These are phyloP conservation scores for Crithidia brevicula DNA, from an alignment of 208 protist genomes.

Conservation along the genomic window DNA sequence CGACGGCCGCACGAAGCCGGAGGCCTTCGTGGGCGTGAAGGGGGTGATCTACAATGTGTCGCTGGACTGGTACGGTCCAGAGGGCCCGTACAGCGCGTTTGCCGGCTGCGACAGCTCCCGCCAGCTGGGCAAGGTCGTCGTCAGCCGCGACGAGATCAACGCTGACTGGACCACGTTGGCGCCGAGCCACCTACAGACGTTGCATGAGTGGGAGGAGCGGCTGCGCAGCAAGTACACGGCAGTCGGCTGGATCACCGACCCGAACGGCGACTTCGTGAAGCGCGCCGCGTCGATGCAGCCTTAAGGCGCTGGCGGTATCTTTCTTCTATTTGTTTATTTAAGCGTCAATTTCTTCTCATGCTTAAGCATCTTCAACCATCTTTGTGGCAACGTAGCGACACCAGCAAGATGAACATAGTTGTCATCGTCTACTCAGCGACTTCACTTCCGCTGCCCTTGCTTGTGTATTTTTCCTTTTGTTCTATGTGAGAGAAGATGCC, in stretches of 20 bases:
- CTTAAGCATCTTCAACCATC: too few species aligned
- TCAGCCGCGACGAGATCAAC: slow-evolving; percentile 80
- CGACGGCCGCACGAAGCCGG: slow-evolving; percentile 65
- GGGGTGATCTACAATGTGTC: slow-evolving; percentile 87
- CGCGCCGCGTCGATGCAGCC: slow-evolving; percentile 46
- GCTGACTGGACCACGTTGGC: slow-evolving; percentile 85
- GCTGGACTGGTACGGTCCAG: slow-evolving; percentile 76
- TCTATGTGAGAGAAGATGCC: too few species aligned
- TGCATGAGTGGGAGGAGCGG: slow-evolving; percentile 90
- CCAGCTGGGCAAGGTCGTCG: slow-evolving; percentile 83
- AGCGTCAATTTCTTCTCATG: too few species aligned
- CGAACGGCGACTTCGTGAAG: slow-evolving; percentile 59
- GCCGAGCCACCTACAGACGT: slow-evolving; percentile 52
- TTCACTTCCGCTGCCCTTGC: too few species aligned
- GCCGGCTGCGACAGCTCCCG: slow-evolving; percentile 85
- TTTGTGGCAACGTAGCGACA: too few species aligned
- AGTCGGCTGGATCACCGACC: slow-evolving; percentile 80
- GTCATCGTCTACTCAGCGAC: too few species aligned
- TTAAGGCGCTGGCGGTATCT: slow-evolving; percentile 17
- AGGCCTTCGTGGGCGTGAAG: slow-evolving; percentile 81
- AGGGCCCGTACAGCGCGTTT: slow-evolving; percentile 86
- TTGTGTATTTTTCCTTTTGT: too few species aligned
- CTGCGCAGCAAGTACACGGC: slow-evolving; percentile 82
- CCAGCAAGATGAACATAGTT: too few species aligned
- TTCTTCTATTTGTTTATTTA: too few species aligned